Conservation (phyloP, 495 filamentous ascomycete genomes). For the Penicillium verhagenii region DNA sequence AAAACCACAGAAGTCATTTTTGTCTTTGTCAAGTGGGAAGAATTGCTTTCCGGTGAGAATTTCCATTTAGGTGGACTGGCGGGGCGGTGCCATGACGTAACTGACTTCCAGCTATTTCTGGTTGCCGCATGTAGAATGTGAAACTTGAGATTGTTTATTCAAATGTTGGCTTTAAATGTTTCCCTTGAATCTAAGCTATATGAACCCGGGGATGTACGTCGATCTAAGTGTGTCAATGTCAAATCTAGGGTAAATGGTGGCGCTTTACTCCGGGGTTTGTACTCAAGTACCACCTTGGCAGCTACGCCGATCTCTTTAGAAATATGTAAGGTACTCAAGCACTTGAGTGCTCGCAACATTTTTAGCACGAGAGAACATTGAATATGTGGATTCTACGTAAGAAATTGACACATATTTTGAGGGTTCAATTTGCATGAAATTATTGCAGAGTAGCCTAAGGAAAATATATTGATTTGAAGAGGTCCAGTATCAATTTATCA, state of each 20-base stretch:
- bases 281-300: not conserved
- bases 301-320: not conserved
- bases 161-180: too few species aligned
- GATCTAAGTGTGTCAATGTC: too few species aligned
- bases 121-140: not conserved
- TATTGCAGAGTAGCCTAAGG: not conserved
- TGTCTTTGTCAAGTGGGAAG: not conserved
- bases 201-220: too few species aligned
- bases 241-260: not conserved
- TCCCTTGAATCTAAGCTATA: too few species aligned
- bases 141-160: not conserved
- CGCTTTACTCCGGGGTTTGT: not conserved
- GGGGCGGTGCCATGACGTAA: conserved; percentile 30
- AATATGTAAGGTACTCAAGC: too few species aligned
- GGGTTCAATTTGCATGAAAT: too few species aligned
- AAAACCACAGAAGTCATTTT: conserved; percentile 63
- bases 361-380: too few species aligned
- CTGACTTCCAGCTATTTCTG: conserved; percentile 15
- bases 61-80: conserved; percentile 5
- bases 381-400: not conserved
- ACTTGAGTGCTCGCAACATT: too few species aligned
- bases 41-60: conserved; percentile 4
- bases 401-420: not conserved
- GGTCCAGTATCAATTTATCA: too few species aligned
- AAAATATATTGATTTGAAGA: too few species aligned